Conservation (phyloP, 2,329 filamentous ascomycete genomes). For the Trichophyton equinum region DNA sequence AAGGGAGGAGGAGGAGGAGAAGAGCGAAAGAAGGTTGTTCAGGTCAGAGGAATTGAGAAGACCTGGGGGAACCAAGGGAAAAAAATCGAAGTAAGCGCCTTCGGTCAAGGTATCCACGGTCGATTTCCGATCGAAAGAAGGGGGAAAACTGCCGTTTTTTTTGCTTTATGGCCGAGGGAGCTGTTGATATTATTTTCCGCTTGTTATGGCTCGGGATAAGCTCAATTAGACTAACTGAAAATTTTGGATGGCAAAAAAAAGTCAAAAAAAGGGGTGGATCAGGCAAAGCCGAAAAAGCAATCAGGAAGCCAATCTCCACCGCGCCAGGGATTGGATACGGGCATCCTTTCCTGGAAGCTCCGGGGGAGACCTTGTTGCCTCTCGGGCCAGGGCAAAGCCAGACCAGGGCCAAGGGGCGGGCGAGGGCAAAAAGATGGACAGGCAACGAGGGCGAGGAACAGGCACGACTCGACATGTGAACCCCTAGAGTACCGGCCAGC, state of each 20-base stretch:
- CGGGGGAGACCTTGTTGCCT: not conserved
- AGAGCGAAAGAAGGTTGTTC: not conserved
- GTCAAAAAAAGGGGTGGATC: not conserved
- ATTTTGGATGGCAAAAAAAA: slow-evolving; percentile 2
- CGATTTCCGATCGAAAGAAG: not conserved
- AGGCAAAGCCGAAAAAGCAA: not conserved
- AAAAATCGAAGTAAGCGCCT: not conserved
- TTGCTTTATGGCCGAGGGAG: not conserved
- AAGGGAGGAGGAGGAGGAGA: not conserved
- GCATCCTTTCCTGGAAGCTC: not conserved
- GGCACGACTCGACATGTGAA: not conserved
- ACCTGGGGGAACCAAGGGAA: not conserved
- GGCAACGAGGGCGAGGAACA: not conserved
- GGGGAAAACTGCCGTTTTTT: not conserved
- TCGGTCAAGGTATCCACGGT: not conserved
- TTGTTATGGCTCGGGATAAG: slow-evolving; percentile 1
- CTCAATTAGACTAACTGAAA: slow-evolving; percentile 1
- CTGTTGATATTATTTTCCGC: slow-evolving; percentile 1
- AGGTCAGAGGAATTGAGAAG: not conserved
- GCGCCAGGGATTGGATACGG: not conserved
- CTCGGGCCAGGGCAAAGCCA: not conserved
- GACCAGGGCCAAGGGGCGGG: not conserved
- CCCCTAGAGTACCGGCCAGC: not conserved
- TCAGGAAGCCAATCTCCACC: not conserved
- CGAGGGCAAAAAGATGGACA: not conserved